These are phyloP conservation scores for Sedum album DNA, from an alignment of 164 flowering plant genomes.

Conservation along the genomic window DNA sequence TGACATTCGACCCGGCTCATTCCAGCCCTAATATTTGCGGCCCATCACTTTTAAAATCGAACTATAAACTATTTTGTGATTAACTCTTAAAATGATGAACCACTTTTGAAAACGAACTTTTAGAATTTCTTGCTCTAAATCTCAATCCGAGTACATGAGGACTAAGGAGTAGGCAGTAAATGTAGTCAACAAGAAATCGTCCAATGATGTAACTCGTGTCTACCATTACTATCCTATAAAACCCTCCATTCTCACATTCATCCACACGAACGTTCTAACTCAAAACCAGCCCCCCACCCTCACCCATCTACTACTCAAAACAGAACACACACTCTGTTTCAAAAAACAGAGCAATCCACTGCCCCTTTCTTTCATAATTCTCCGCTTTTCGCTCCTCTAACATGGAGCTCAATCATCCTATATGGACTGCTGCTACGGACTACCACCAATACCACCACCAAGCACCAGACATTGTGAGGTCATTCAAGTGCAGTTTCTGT, in stretches of 20 bases:
- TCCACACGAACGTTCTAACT: background rate
- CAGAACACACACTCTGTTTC: background rate
- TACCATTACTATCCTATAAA: constrained; percentile 1
- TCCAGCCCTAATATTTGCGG: too few species aligned
- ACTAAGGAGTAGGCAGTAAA: too few species aligned
- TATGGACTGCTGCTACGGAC: background rate
- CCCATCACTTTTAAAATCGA: too few species aligned
- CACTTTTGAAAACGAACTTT: too few species aligned
- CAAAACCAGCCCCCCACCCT: background rate
- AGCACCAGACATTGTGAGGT: background rate
- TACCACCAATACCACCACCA: constrained; percentile 5
- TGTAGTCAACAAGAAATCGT: background rate
- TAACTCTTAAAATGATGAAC: too few species aligned
- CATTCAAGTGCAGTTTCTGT: constrained; percentile 5
- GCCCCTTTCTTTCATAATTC: background rate
- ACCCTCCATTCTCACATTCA: background rate
- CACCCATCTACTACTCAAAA: background rate
- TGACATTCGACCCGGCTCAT: too few species aligned
- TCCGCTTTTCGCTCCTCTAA: background rate
- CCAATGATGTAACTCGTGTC: constrained; percentile 5
- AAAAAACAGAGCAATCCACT: background rate
- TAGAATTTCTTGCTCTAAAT: too few species aligned
- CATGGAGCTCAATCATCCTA: background rate
- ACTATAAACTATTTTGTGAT: too few species aligned
- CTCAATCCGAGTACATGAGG: too few species aligned